phyloP scores from a whole-genome alignment of 2,329 filamentous ascomycete genomes.

The Fusarium verticillioides region DNA sequence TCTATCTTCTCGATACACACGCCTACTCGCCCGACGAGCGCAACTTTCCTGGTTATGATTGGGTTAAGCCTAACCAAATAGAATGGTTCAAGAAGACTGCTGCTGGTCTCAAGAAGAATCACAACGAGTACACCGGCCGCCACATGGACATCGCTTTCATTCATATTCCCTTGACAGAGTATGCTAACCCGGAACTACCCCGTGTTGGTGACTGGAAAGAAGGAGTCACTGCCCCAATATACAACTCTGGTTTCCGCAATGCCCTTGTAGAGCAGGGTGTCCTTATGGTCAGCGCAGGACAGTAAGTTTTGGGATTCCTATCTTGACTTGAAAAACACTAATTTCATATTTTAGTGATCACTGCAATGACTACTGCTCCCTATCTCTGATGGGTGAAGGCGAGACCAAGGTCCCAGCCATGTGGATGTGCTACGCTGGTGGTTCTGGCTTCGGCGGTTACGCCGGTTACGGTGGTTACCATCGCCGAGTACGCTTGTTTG shows the following conservation, averaged over 20 bases:
- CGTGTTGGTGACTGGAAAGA: slow-evolving; percentile 79
- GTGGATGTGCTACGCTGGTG: slow-evolving; percentile 99
- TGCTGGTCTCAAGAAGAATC: slow-evolving; percentile 76
- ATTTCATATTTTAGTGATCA: slow-evolving; percentile 71
- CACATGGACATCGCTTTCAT: slow-evolving; percentile 98
- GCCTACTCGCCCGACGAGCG: slow-evolving; percentile 90
- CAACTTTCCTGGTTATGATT: slow-evolving; percentile 93
- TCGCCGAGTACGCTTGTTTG: slow-evolving; percentile 87
- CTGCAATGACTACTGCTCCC: slow-evolving; percentile 94
- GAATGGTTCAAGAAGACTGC: slow-evolving; percentile 91
- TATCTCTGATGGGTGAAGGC: slow-evolving; percentile 60
- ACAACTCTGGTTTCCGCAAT: slow-evolving; percentile 93
- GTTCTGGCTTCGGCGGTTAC: slow-evolving; percentile 92
- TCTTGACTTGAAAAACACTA: slow-evolving; percentile 17
- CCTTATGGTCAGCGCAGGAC: slow-evolving; percentile 88
- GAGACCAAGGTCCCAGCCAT: slow-evolving; percentile 71
- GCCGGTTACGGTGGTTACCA: slow-evolving; percentile 89
- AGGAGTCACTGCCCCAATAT: slow-evolving; percentile 84
- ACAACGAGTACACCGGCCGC: slow-evolving; percentile 86
- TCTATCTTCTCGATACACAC: slow-evolving; percentile 97
- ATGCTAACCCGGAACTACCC: slow-evolving; percentile 71
- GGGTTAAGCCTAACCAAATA: slow-evolving; percentile 94
- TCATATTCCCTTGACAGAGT: slow-evolving; percentile 95
- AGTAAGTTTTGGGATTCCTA: slow-evolving; percentile 66
- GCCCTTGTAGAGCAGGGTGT: slow-evolving; percentile 88